Base-by-base conservation (phyloP, 306 rosid species). In the Cucurbita ficifolia region DNA sequence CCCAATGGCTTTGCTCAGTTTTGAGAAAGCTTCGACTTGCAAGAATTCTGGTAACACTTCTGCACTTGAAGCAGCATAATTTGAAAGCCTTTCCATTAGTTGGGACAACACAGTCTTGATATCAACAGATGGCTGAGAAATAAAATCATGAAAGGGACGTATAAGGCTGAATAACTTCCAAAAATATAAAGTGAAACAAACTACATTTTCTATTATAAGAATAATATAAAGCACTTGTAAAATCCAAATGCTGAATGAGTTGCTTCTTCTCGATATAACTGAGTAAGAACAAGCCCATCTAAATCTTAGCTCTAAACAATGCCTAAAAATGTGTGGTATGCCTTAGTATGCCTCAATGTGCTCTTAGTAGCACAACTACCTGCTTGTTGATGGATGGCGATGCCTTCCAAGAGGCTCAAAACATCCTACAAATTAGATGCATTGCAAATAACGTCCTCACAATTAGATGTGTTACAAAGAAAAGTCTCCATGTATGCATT, bases 1-100 rank as follows among this genome's bases (percentile, higher is more conserved):
- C 82, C 97, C 92, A 70, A 95, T 95, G 73, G 96, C 94, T 81
- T 78, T 86, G 88, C 95, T 91, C 82, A 95, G 87, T 86, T 91
- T 95, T 43, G 97, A 86, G 88, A 95, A 95, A 53, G 99, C 99
- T 87, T 95, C 97, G 68, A 95, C 99, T 88, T 91, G 97, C 84
- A 95, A 87, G 76, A 95, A 95, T 82, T 95, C 99, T 17, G 99
- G 99, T 76, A 95, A 79, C 78, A 91, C 96, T 86, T 95, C 99
- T 19, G 88, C 57, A 81, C 97, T 95, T 76, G 99, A 95, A 63
- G 97, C 96, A 73, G 99, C 97, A 83, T 95, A 91, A 75, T 95
- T 88, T 46, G 99, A 89, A 81, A 95, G 97, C 76, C 99, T 89
- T 78, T 95, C 96, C 99, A 95, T 95, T 75, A 95, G 84, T 76